Percentiles rank a stretch among this genome's conserved stretches.
These are phyloP conservation scores for Fusarium transvaalense DNA, from an alignment of 2,329 filamentous ascomycete genomes.

Conservation along the genomic window DNA sequence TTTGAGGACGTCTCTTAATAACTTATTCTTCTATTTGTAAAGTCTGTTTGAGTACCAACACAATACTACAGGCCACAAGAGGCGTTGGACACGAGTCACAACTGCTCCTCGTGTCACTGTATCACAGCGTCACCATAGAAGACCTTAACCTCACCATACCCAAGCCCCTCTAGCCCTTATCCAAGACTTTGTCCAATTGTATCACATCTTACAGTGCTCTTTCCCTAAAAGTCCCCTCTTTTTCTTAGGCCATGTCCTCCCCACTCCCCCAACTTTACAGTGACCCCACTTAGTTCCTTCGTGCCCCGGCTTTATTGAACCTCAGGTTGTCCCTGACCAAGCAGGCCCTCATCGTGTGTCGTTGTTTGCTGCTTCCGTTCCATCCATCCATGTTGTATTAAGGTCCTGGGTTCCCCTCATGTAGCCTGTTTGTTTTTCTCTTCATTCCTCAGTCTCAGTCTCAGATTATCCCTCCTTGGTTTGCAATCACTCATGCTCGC, in stretches of 20 bases:
- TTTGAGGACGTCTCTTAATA: not conserved
- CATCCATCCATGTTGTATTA: slow-evolving; percentile 23
- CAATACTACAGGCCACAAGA: slow-evolving; percentile 17
- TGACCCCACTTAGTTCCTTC: slow-evolving; percentile 35
- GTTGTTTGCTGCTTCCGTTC: slow-evolving; percentile 30
- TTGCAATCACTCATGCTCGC: slow-evolving; percentile 11
- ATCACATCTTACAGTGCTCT: slow-evolving; percentile 20
- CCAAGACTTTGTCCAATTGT: slow-evolving; percentile 6
- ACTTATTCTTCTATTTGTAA: not conserved
- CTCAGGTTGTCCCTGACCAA: slow-evolving; percentile 31
- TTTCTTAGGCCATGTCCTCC: slow-evolving; percentile 25
- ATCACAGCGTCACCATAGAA: slow-evolving; percentile 40
- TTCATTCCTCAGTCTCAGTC: slow-evolving; percentile 17
- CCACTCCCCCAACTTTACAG: slow-evolving; percentile 38
- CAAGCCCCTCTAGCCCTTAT: slow-evolving; percentile 24
- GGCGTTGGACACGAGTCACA: slow-evolving; percentile 29
- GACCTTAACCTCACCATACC: not conserved
- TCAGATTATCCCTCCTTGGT: not conserved
- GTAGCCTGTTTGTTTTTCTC: slow-evolving; percentile 17
- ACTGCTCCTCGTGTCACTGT: slow-evolving; percentile 20
- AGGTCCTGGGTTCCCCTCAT: slow-evolving; percentile 33
- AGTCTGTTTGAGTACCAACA: not conserved
- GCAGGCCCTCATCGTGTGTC: slow-evolving; percentile 31
- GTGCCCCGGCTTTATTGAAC: slow-evolving; percentile 27
- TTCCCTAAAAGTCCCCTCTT: slow-evolving; percentile 27